Conservation (phyloP, 2,329 filamentous ascomycete species). For the Aschersonia sp. region DNA sequence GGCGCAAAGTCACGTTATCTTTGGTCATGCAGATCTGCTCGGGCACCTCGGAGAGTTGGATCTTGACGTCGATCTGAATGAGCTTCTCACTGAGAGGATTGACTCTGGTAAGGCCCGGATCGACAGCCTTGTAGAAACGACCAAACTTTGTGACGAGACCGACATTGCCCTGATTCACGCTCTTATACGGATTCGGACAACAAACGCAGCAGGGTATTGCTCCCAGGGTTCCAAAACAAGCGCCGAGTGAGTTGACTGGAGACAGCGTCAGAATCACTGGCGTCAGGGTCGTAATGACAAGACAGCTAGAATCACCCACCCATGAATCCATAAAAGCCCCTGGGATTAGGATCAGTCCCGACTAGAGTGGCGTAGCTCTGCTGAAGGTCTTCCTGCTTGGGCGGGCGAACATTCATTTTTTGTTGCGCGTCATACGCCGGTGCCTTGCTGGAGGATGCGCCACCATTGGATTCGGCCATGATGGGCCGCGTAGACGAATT, state of each 20-base stretch:
- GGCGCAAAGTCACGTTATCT: conserved; percentile 87
- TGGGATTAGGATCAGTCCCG: conserved; percentile 50
- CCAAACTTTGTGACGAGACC: conserved; percentile 94
- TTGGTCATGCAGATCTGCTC: conserved; percentile 99
- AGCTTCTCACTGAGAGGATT: conserved; percentile 87
- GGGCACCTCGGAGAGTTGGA: conserved; percentile 94
- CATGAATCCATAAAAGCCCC: conserved; percentile 85
- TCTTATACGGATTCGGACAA: conserved; percentile 94
- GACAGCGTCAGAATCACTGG: not conserved
- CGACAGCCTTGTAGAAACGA: conserved; percentile 85
- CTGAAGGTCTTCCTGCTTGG: conserved; percentile 71
- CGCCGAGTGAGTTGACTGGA: conserved; percentile 57
- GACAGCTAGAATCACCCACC: conserved; percentile 37
- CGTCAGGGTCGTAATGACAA: not conserved
- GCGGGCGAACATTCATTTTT: conserved; percentile 62
- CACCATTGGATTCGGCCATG: conserved; percentile 12
- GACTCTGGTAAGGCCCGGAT: conserved; percentile 92
- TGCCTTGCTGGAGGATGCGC: conserved; percentile 15
- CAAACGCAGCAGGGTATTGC: conserved; percentile 82
- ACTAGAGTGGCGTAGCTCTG: conserved; percentile 57
- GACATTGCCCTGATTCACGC: conserved; percentile 82
- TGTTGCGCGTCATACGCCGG: conserved; percentile 18
- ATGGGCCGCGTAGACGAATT: conserved; percentile 7
- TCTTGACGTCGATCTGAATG: conserved; percentile 94
- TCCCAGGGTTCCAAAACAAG: conserved; percentile 61